Base-by-base conservation (phyloP, 805 yeast species). In the Kuraishia hungarica region DNA sequence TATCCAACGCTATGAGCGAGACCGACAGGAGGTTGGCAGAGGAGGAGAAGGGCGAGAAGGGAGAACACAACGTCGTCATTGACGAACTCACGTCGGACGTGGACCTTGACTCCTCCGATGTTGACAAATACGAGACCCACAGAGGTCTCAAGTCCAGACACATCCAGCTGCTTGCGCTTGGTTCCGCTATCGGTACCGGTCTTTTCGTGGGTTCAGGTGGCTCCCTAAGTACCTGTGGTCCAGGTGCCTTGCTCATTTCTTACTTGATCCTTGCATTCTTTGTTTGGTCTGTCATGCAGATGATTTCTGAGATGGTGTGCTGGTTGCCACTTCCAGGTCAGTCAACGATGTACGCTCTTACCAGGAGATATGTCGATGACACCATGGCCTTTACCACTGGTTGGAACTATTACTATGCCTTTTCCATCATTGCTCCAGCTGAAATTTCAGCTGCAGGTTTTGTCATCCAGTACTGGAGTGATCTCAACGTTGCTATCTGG, bases 101-200 rank as follows among this genome's bases (percentile, higher is more conserved):
- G 3, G 43, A 35, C 43, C 43, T 35, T 17, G 51, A 23, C 20
- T 26, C 51, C 28, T 17, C 17, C 11, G 51, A 49, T 24, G 35
- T 22, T 7, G 51, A 49, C 39, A 43, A 51, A 50, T 35, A 54
- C 43, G 58, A 59, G 24, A 61, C 62, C 53, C 76, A 78, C 48
- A 67, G 80, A 60, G 73, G 76, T 39, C 69, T 80, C 56, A 72
- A 73, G 57, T 64, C 72, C 46, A 71, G 83, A 64, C 82, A 79
- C 55, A 71, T 79, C 55, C 86, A 82, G 66, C 80, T 84, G 84
- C 80, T 84, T 58, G 85, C 89, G 46, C 76, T 85, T 54, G 90
- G 88, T 58, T 88, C 89, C 61, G 78, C 84, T 57, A 82, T 85
- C 59, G 89, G 91, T 67, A 83, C 89, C n/a, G 83, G 82, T 51